phyloP scores from a whole-genome alignment of 1,284 basidiomycete genomes.

The Leccinum idahoense region DNA sequence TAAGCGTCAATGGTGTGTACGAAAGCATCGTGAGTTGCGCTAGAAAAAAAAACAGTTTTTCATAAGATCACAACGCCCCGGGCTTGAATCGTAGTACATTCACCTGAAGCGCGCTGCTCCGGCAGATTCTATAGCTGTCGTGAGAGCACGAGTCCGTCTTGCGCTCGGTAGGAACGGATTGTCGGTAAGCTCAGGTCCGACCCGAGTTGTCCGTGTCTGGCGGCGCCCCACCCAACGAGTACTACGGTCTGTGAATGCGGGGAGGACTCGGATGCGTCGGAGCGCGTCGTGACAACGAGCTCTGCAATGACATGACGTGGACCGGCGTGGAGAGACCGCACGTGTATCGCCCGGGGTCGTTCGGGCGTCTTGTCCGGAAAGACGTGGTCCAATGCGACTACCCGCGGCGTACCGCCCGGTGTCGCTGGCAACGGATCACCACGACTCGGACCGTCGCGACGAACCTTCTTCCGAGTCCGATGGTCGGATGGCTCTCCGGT shows the following conservation, averaged over 20 bases:
- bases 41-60: constrained; percentile 25
- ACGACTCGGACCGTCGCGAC: not conserved
- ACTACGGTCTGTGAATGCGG: constrained; percentile 15
- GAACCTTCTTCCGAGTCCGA: not conserved
- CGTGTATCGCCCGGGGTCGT: constrained; percentile 14
- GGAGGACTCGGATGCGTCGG: not conserved
- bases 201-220: constrained; percentile 78
- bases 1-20: constrained; percentile 74
- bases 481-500: not conserved
- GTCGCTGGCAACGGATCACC: not conserved
- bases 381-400: constrained; percentile 42
- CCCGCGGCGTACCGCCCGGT: constrained; percentile 24
- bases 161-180: constrained; percentile 77
- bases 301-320: constrained; percentile 66
- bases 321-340: constrained; percentile 53
- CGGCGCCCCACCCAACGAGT: constrained; percentile 77
- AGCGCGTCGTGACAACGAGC: constrained; percentile 21
- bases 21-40: constrained; percentile 72
- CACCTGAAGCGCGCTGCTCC: constrained; percentile 34
- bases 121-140: constrained; percentile 38
- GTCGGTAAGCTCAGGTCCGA: not conserved
- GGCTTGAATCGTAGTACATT: too few species aligned
- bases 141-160: constrained; percentile 58
- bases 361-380: constrained; percentile 20
- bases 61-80: too few species aligned